Conservation (phyloP, 1,139 yeast genomes). For the Suhomyces coccinellae region DNA sequence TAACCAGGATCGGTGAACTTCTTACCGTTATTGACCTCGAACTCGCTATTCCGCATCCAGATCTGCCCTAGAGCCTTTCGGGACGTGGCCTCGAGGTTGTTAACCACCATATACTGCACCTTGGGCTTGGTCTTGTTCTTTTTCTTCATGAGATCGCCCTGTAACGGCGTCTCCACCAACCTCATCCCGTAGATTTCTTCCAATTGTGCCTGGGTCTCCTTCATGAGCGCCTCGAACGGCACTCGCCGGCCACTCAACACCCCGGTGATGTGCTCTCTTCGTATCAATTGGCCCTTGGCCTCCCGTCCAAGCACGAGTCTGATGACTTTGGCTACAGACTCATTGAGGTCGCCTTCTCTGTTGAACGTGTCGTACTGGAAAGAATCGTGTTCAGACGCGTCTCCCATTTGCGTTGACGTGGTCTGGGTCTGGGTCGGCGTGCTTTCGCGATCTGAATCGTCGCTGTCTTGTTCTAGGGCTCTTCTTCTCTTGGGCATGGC, state of each 20-base stretch:
- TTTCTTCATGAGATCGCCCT: conserved; percentile 10
- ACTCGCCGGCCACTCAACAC: conserved; percentile 17
- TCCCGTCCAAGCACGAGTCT: conserved; percentile 29
- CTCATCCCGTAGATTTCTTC: conserved; percentile 33
- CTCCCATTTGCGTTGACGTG: background rate
- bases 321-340: conserved; percentile 21
- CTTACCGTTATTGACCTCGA: conserved; percentile 15
- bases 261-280: conserved; percentile 29
- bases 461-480: background rate
- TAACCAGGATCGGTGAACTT: conserved; percentile 16
- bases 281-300: conserved; percentile 25
- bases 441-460: background rate
- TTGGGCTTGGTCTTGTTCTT: conserved; percentile 12
- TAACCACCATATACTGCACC: conserved; percentile 22
- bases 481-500: background rate
- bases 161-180: conserved; percentile 21
- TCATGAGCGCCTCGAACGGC: conserved; percentile 21
- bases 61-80: conserved; percentile 21
- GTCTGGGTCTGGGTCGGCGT: background rate
- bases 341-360: conserved; percentile 11
- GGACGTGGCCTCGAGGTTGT: conserved; percentile 23
- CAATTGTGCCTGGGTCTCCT: conserved; percentile 22
- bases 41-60: conserved; percentile 16
- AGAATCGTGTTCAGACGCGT: background rate
- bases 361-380: background rate